These are phyloP conservation scores for Alternaria tenuissima DNA, from an alignment of 2,329 filamentous ascomycete genomes.

Conservation along the genomic window DNA sequence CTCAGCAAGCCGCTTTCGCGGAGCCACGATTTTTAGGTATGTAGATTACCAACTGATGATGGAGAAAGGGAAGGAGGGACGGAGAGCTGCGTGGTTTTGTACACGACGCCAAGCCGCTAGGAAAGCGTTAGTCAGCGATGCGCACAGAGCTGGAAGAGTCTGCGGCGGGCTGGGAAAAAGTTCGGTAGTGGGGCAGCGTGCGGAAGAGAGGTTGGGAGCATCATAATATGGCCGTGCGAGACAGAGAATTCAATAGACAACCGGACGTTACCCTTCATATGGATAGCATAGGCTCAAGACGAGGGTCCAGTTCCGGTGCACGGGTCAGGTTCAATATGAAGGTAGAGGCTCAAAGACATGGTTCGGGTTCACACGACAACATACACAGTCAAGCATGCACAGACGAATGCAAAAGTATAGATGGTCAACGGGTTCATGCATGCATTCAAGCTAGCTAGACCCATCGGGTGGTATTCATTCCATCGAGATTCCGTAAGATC, in stretches of 20 bases:
- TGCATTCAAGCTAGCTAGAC: constrained; percentile 46
- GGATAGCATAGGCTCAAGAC: background rate
- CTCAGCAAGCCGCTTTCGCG: constrained; percentile 54
- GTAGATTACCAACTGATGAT: constrained; percentile 51
- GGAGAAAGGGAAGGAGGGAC: constrained; percentile 32
- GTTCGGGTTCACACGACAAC: background rate
- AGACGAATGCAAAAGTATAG: background rate
- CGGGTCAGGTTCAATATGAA: background rate
- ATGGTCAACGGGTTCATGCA: constrained; percentile 33
- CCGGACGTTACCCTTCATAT: background rate
- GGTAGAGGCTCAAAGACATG: background rate
- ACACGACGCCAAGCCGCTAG: background rate
- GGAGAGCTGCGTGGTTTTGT: constrained; percentile 37
- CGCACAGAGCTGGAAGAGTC: background rate
- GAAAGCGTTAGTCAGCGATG: constrained; percentile 9
- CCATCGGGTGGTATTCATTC: constrained; percentile 24
- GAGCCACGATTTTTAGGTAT: constrained; percentile 51
- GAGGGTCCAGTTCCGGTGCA: background rate
- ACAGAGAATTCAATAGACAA: background rate
- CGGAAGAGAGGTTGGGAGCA: constrained; percentile 1
- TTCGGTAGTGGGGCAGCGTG: constrained; percentile 1
- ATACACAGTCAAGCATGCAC: background rate
- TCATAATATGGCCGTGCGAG: background rate
- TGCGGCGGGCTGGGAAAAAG: constrained; percentile 5
- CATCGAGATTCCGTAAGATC: constrained; percentile 32